Evolutionary conservation across 2,329 filamentous ascomycete species (phyloP), one percentile per base, ranked within the genome.

Genomic region (Penicillium polonicum): DNA sequence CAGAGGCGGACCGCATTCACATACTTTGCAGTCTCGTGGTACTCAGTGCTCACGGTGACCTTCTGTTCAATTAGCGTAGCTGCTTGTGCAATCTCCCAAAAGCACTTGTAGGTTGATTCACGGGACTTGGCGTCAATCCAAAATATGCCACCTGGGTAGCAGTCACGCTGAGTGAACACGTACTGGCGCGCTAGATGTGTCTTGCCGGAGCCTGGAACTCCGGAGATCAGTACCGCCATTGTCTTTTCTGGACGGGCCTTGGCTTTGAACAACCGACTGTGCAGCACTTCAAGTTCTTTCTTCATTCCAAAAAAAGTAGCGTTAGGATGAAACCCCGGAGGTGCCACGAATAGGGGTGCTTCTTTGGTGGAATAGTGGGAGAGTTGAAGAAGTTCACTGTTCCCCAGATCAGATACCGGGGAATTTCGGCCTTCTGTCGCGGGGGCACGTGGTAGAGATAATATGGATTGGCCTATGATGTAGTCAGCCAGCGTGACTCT

Each of bases 181-280:
- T 89, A 90, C 70, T 90, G 80, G 4, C 87, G 80, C 29, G 86
- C 86, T 15, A 90, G 75, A 65, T 89, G 87, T 1, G 85, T 86
- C 72, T 90, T 90, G 2, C 88, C 88, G 15, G 83, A 83, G 2
- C 88, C 88, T 2, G 86, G 84, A 39, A 86, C 82, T 36, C 84
- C 85, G 61, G 84, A 83, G 12, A 90, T 80, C 9, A 90, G 74
- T 2, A 88, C 85, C 1, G 86, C 84, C 25, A 83, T 83, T 0
- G 86, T 85, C 17, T 86, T 85, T 45, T 83, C 74, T 8, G 79
- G 76, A 38, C 85, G 77, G 39, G 85, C 82, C 48, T 84, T 81
- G 29, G 78, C 76, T 63, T 87, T 84, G 65, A 80, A 83, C 4
- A 90, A 74, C 67, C 86, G 82, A 49, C 74, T 77, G 64, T 88